These are phyloP conservation scores for Candida odintsovae DNA, from an alignment of 805 yeast genomes.

Conservation along the genomic window DNA sequence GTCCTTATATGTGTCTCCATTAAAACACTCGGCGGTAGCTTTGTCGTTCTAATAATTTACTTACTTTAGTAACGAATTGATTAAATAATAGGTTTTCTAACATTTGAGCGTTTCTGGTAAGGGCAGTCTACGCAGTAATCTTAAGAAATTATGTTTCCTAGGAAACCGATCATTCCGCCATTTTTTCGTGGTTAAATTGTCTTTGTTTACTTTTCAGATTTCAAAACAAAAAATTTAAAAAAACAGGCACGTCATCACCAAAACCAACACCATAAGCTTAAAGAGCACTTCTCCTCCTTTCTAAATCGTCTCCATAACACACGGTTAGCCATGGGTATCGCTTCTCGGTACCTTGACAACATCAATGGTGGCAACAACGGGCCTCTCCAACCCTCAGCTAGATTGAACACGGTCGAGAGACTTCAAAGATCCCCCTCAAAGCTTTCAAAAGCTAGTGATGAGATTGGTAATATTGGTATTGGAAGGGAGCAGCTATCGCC, in stretches of 20 bases:
- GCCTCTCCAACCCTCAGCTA: constrained; percentile 17
- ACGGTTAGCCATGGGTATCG: constrained; percentile 3
- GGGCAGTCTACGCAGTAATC: no score
- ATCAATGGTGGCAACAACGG: constrained; percentile 8
- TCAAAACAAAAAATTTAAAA: not conserved
- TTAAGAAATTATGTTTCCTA: not conserved
- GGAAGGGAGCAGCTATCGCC: constrained; percentile 1
- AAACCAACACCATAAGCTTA: not conserved
- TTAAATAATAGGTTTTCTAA: no score
- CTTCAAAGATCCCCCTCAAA: not conserved
- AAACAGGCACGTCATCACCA: not conserved
- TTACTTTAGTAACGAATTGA: no score
- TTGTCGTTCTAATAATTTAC: no score
- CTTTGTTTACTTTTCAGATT: not conserved
- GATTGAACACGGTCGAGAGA: constrained; percentile 8
- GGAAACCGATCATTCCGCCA: not conserved
- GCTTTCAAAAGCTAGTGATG: not conserved
- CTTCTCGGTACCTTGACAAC: constrained; percentile 24
- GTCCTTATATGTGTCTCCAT: not conserved
- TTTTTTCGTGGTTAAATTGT: not conserved
- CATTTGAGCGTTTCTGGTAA: no score
- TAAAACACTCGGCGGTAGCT: not conserved
- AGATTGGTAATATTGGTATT: not conserved
- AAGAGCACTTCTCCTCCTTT: constrained; percentile 5
- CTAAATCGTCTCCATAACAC: no score